phyloP scores from a whole-genome alignment of 768 basidiomycete genomes.

The Rhizopogon salebrosus region DNA sequence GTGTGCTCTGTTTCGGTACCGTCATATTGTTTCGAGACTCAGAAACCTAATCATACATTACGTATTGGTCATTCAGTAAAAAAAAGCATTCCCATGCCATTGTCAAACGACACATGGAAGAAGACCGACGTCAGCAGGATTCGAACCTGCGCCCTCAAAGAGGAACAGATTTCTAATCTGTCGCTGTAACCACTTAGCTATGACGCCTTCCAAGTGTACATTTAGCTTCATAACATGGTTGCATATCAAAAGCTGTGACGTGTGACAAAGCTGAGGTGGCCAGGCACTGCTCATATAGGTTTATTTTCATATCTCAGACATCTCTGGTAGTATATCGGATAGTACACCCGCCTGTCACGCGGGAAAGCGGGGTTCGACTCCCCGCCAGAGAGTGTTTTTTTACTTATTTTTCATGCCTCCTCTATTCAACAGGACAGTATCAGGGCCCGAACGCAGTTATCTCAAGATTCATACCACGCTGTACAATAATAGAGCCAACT shows the following conservation, averaged over 20 bases:
- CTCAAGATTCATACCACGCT: too few relatives aligned
- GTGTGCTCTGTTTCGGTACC: too few relatives aligned
- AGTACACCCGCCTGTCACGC: constrained; percentile 32
- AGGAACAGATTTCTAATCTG: constrained; percentile 70
- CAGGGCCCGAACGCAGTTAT: too few relatives aligned
- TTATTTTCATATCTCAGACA: neutral
- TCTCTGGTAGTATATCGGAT: constrained; percentile 32
- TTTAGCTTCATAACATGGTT: neutral
- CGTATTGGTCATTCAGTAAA: too few relatives aligned
- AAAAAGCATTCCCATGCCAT: too few relatives aligned
- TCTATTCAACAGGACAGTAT: too few relatives aligned
- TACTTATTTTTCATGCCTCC: neutral
- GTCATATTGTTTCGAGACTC: too few relatives aligned
- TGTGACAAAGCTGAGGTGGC: too few relatives aligned
- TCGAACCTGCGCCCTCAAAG: constrained; percentile 67
- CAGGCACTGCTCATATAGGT: neutral
- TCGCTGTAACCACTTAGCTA: constrained; percentile 79
- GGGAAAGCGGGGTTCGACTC: constrained; percentile 31
- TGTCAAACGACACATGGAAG: constrained; percentile 12
- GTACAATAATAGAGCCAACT: too few relatives aligned
- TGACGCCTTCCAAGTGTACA: constrained; percentile 32
- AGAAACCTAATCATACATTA: too few relatives aligned
- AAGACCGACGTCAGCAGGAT: constrained; percentile 56
- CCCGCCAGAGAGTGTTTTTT: constrained; percentile 22
- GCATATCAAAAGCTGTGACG: too few relatives aligned